Evolutionary conservation across 2,329 filamentous ascomycete genomes (phyloP), one percentile per base, ranked within the genome.

Genomic region (Aspergillus sp.): DNA sequence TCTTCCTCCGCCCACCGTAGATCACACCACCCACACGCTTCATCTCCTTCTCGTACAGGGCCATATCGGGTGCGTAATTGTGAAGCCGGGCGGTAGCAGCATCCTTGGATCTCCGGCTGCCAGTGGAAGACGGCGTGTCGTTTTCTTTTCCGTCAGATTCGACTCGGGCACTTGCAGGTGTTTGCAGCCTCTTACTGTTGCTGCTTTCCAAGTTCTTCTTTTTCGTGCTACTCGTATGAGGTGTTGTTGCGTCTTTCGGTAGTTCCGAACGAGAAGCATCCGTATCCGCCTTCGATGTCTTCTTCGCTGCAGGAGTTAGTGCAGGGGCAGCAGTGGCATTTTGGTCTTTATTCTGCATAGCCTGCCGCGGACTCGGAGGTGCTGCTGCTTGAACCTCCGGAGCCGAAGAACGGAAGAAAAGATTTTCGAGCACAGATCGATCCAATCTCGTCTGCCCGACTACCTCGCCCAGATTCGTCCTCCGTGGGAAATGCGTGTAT

Each of bases 381-480:
- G 52, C 48, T 4, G 54, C 39, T n/a, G 49, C 29, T 26, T 29
- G 39, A 7, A 51, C 53, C 36, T 62, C 57, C 5, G 64, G 63
- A 7, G 58, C 57, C 5, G 64, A 63, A 8, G 58, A 50, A 9
- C 73, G 64, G 51, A 77, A 82, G 52, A 85, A 88, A 1, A 82
- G 75, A 50, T 83, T 85, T 64, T 89, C 89, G 7, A 86, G 71
- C 5, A 80, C 79, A 45, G 79, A 73, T 36, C 88, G 75, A 59
- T 96, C 84, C 45, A 97, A 79, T 51, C 82, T 82, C 0, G 88
- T 96, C 63, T 94, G 88, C 19, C 93, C 93, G 48, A 95, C 87
- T 46, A 97, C 81, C 66, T 97, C 93, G 44, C 89, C 86, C 4
- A 98, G 76, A 62, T 98, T 97, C 2, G 91, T 97, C 47, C 89